A percentile compares a stretch with the other conserved stretches of the same genome.
Conservation (phyloP, 352 stramenopile genomes). For the Pythium vanterpoolii region DNA sequence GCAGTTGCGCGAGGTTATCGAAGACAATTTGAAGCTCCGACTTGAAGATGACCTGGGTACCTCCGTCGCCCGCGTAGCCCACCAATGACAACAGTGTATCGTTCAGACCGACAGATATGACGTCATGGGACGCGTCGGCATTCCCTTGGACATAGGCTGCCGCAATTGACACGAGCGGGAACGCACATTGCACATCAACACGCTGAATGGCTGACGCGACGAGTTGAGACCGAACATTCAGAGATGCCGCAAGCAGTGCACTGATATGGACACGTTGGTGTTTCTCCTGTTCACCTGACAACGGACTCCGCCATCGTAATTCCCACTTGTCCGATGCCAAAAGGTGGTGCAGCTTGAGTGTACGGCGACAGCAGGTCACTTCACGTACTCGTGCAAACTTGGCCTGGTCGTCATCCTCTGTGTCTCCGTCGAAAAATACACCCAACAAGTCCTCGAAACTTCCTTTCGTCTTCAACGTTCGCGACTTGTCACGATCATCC, state of each 20-base stretch:
- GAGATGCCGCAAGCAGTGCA: conserved; percentile 61
- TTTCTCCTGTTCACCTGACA: conserved; percentile 60
- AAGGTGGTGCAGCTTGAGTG: conserved; percentile 28
- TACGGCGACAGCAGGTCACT: conserved; percentile 25
- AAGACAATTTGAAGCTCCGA: conserved; percentile 53
- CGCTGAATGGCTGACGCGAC: conserved; percentile 39
- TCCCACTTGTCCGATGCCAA: conserved; percentile 73
- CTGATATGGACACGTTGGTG: conserved; percentile 67
- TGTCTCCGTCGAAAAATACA: conserved; percentile 71
- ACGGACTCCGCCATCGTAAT: conserved; percentile 62
- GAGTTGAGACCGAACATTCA: conserved; percentile 53
- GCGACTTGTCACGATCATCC: conserved; percentile 1
- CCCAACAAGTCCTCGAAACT: conserved; percentile 71
- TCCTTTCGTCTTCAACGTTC: conserved; percentile 35
- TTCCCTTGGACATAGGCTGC: conserved; percentile 17
- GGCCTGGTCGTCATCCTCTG: conserved; percentile 34
- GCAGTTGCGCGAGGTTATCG: conserved; percentile 70
- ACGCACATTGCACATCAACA: conserved; percentile 18
- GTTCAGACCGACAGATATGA: conserved; percentile 50
- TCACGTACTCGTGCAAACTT: conserved; percentile 27
- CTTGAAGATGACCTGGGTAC: conserved; percentile 34
- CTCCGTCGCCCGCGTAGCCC: conserved; percentile 23
- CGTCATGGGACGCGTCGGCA: conserved; percentile 44
- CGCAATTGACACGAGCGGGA: conserved; percentile 12
- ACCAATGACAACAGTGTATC: conserved; percentile 36